These are phyloP conservation scores for Cymbidium sinense DNA, from an alignment of 106 monocot species.

Conservation along the genomic window DNA sequence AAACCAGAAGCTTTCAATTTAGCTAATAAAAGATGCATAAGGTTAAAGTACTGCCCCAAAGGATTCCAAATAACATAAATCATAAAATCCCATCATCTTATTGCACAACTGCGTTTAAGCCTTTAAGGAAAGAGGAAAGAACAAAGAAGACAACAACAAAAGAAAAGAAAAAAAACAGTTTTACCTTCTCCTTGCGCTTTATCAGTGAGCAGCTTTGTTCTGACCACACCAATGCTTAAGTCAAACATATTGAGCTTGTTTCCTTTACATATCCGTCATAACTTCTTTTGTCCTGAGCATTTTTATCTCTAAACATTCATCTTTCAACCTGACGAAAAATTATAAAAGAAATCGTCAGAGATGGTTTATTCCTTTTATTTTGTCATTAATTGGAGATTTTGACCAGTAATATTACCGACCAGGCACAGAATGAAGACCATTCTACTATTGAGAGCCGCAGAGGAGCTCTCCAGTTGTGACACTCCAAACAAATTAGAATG, in stretches of 20 bases:
- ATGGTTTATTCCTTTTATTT: not conserved
- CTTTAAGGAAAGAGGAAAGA: not conserved
- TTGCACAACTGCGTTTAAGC: not conserved
- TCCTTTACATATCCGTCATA: not conserved
- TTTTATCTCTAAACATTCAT: not conserved
- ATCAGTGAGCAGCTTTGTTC: slow-evolving; percentile 2
- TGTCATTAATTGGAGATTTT: not conserved
- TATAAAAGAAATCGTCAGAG: not conserved
- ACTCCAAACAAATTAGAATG: not conserved
- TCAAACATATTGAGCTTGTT: not conserved
- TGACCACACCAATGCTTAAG: slow-evolving; percentile 8
- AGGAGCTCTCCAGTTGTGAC: not conserved
- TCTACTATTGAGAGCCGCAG: not conserved
- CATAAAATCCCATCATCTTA: not conserved
- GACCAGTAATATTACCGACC: not conserved
- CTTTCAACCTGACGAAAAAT: not conserved
- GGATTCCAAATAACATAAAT: not conserved
- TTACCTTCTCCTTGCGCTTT: slow-evolving; percentile 11
- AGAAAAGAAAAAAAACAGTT: not conserved
- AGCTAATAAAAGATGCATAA: not conserved
- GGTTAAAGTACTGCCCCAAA: not conserved
- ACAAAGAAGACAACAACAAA: not conserved
- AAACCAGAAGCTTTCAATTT: not conserved
- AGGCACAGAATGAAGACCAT: not conserved
- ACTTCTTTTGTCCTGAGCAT: not conserved